Percentiles rank a stretch among this genome's conserved stretches.
Evolutionary conservation across 306 rosid genomes (phyloP).

Genomic region (Mucuna pruriens): DNA sequence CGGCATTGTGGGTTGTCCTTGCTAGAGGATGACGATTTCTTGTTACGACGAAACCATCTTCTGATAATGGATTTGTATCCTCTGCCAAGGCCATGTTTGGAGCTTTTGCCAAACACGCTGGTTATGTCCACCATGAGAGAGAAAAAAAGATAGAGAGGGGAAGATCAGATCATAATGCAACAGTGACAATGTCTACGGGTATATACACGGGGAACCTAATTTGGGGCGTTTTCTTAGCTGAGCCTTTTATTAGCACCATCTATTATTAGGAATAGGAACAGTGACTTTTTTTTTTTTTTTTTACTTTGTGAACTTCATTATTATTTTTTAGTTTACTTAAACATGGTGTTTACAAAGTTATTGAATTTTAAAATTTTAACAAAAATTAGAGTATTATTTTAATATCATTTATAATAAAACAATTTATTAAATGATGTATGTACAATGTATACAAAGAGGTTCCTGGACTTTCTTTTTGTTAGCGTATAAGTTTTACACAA

Average conservation of each 20-base stretch:
- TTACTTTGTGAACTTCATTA: neutral
- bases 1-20: neutral
- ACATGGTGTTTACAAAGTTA: neutral
- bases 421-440: too few relatives aligned
- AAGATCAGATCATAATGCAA: neutral
- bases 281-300: neutral
- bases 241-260: constrained; percentile 8
- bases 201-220: neutral
- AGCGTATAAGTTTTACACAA: too few relatives aligned
- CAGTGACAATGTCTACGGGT: constrained; percentile 24
- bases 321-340: neutral
- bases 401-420: too few relatives aligned
- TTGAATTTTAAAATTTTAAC: neutral
- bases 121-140: constrained; percentile 54
- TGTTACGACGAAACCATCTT: constrained; percentile 46
- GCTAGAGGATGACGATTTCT: constrained; percentile 29
- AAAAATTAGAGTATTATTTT: too few relatives aligned
- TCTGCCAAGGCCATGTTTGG: constrained; percentile 44
- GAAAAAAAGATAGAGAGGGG: neutral
- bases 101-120: constrained; percentile 35
- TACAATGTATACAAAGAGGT: too few relatives aligned
- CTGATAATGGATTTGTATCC: constrained; percentile 53
- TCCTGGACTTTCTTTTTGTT: too few relatives aligned
- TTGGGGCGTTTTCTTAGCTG: neutral
- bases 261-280: neutral